Percentiles rank a stretch among this genome's conserved stretches.
phyloP scores from a whole-genome alignment of 2,329 filamentous ascomycete species.

The Nemania sp. region DNA sequence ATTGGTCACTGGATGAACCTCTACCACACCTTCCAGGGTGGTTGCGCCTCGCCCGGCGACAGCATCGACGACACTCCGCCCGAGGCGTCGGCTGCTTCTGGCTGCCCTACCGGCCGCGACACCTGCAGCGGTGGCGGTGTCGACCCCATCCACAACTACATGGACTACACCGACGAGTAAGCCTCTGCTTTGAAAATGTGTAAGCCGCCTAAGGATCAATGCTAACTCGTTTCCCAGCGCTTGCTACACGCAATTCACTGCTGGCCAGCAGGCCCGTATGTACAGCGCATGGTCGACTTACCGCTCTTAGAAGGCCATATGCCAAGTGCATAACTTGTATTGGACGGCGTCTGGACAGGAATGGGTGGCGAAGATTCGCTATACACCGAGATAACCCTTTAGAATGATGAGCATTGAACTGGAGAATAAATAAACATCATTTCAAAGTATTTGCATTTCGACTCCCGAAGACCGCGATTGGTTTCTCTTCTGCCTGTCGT shows the following conservation, averaged over 20 bases:
- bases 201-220: background rate
- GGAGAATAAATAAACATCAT: slow-evolving; percentile 13
- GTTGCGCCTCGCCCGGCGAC: slow-evolving; percentile 45
- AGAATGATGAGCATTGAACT: slow-evolving; percentile 19
- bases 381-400: slow-evolving; percentile 18
- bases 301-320: slow-evolving; percentile 32
- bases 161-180: slow-evolving; percentile 48
- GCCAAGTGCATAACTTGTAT: slow-evolving; percentile 2
- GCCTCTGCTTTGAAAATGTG: slow-evolving; percentile 24
- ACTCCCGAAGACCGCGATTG: too few species aligned
- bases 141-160: slow-evolving; percentile 44
- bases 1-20: slow-evolving; percentile 48
- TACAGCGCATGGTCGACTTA: slow-evolving; percentile 44
- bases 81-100: slow-evolving; percentile 42
- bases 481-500: too few species aligned
- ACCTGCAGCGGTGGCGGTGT: slow-evolving; percentile 37
- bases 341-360: slow-evolving; percentile 12
- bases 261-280: slow-evolving; percentile 47
- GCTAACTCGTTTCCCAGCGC: slow-evolving; percentile 38
- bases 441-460: background rate
- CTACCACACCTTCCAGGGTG: slow-evolving; percentile 48
- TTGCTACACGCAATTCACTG: slow-evolving; percentile 51
- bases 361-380: slow-evolving; percentile 7
- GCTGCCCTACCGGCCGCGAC: slow-evolving; percentile 44
- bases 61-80: slow-evolving; percentile 47